Evolutionary conservation across 306 rosid genomes (phyloP).

Genomic region (Pyrus communis): DNA sequence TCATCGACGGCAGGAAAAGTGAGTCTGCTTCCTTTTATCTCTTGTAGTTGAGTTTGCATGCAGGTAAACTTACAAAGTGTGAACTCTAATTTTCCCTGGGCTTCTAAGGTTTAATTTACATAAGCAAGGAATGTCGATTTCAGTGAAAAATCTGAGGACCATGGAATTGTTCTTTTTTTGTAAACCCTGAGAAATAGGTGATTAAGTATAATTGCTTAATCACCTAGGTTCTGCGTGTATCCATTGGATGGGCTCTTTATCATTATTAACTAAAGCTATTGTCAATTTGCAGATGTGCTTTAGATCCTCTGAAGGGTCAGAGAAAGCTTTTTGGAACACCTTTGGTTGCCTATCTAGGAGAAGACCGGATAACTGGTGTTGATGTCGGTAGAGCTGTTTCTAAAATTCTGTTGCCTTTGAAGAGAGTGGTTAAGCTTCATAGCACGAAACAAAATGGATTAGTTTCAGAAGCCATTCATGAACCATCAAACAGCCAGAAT

Average conservation of each 20-base stretch:
- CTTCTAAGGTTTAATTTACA: not conserved
- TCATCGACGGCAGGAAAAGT: conserved; percentile 74
- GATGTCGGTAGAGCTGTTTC: conserved; percentile 48
- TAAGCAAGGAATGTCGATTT: not conserved
- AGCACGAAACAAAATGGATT: conserved; percentile 66
- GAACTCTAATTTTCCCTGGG: not conserved
- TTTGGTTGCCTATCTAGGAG: conserved; percentile 67
- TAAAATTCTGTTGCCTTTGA: conserved; percentile 63
- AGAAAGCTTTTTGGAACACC: conserved; percentile 82
- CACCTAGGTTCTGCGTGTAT: not conserved
- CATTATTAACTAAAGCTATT: not conserved
- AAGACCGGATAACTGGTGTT: conserved; percentile 48
- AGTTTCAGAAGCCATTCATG: conserved; percentile 39
- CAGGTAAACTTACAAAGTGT: not conserved
- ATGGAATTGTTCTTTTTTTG: not conserved
- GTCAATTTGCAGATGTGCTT: conserved; percentile 32
- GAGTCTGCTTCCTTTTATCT: conserved; percentile 29
- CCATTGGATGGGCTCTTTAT: not conserved
- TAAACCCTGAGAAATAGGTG: not conserved
- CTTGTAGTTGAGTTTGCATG: conserved; percentile 2
- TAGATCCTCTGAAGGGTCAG: conserved; percentile 54
- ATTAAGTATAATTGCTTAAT: not conserved
- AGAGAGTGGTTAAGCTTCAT: conserved; percentile 47
- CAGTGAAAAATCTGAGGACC: not conserved
- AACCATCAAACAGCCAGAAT: conserved; percentile 39